Percentiles rank a stretch among this genome's conserved stretches.
These are phyloP conservation scores for Fusarium compactum DNA, from an alignment of 2,329 filamentous ascomycete genomes.

Conservation along the genomic window DNA sequence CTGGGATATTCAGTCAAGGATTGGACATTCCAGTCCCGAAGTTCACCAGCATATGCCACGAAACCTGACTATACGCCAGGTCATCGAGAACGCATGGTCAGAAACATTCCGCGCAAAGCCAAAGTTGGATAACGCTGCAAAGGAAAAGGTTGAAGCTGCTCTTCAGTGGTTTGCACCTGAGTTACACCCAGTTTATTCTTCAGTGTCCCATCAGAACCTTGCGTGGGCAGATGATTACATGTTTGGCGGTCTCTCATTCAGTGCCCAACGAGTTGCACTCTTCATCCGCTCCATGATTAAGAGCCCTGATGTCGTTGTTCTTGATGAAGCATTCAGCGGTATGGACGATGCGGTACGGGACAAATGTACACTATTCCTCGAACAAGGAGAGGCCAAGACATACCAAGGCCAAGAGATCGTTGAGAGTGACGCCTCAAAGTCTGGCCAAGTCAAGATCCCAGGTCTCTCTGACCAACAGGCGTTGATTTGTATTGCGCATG, in stretches of 20 bases:
- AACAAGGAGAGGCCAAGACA: conserved; percentile 67
- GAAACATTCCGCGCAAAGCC: conserved; percentile 85
- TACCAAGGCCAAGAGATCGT: conserved; percentile 55
- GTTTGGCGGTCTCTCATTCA: conserved; percentile 83
- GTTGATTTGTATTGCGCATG: conserved; percentile 91
- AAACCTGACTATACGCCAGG: conserved; percentile 76
- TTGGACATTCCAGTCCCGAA: conserved; percentile 94
- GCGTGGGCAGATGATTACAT: conserved; percentile 75
- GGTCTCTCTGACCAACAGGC: conserved; percentile 80
- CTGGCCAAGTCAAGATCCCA: conserved; percentile 62
- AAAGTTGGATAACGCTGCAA: conserved; percentile 68
- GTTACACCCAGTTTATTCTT: conserved; percentile 68
- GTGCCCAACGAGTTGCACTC: conserved; percentile 84
- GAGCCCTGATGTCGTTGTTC: conserved; percentile 81
- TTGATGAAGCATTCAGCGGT: conserved; percentile 90
- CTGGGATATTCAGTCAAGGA: conserved; percentile 89
- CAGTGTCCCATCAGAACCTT: conserved; percentile 48
- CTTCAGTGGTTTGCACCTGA: conserved; percentile 84
- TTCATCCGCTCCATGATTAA: conserved; percentile 87
- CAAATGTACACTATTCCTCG: conserved; percentile 86
- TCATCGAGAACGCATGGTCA: conserved; percentile 89
- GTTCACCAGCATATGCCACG: conserved; percentile 94
- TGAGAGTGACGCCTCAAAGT: conserved; percentile 60
- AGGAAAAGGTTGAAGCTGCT: conserved; percentile 72
- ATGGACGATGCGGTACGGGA: conserved; percentile 87